Base-by-base conservation (phyloP, 2,329 filamentous ascomycete species). In the Fusarium verrucosum region DNA sequence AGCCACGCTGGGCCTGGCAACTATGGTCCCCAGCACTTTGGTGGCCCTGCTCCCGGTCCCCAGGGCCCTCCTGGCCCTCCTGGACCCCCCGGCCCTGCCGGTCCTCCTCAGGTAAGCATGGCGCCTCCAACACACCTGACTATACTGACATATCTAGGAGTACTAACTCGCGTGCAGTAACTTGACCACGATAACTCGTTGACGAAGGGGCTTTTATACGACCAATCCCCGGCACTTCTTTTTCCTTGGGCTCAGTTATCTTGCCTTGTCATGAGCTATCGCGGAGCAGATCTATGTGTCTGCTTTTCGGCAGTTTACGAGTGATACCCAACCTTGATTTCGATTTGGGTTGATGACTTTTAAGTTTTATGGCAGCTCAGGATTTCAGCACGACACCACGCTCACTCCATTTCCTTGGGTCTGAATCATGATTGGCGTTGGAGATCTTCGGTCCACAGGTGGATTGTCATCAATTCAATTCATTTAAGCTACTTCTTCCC, bases 21-120 rank as follows among this genome's bases (percentile, higher is more conserved):
- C 49, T 81, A 80, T 53, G 81, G 79, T 19, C 79, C 80, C 61
- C 79, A 78, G 66, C 81, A 81, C 62, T 83, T 82, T 70, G 80
- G 80, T 47, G 81, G 78, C 63, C 77, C 77, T 66, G 75, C 76
- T 54, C 77, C 77, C 44, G 77, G 74, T 26, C 78, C 80, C 19
- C 81, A 82, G 68, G 80, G 79, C 33, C 77, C 78, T 57, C 73
- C 72, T 47, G 79, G 77, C 19, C 77, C 76, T 53, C 74, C 74
- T 32, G 77, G 76, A 41, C 76, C 76, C 43, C 73, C 73, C 41
- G 77, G 76, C 45, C 77, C 77, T 54, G 73, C 65, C 50, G 77
- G 75, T 45, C 77, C 77, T 63, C 76, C 77, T 65, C 77, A 80
- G 77, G 77, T 79, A 76, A 62, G 73, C 42, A 30, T 37, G 20